Conservation (phyloP, 139 green algal species). For the Medakamo hakoo region DNA sequence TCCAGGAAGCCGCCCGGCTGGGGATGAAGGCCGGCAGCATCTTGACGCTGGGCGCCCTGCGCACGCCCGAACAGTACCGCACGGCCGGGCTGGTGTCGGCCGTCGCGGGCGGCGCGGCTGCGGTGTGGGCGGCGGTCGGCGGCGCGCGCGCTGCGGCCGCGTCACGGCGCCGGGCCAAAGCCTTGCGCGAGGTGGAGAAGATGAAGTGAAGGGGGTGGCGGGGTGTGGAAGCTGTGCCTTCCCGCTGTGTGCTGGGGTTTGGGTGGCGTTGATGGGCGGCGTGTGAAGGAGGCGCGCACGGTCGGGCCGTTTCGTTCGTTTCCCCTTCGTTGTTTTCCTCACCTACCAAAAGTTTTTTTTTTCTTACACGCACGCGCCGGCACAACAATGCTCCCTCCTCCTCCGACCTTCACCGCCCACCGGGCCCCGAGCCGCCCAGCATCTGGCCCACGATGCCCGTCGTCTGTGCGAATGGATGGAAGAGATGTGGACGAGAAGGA, state of each 20-base stretch:
- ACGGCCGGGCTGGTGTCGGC: neutral
- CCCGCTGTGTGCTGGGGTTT: too few species aligned
- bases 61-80: neutral
- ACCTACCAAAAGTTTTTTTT: neutral
- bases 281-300: neutral
- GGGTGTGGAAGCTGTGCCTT: too few species aligned
- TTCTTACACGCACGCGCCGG: too few species aligned
- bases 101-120: neutral
- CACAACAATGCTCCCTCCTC: too few species aligned
- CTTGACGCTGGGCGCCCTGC: neutral
- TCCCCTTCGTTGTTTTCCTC: neutral
- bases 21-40: neutral
- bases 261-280: neutral
- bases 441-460: conserved; percentile 40
- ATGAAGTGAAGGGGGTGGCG: conserved; percentile 6
- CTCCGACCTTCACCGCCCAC: neutral
- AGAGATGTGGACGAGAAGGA: neutral
- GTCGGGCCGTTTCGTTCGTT: neutral
- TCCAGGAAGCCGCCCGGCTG: neutral
- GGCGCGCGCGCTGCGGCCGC: neutral
- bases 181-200: neutral
- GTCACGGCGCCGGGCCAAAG: neutral
- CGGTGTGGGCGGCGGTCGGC: too few species aligned
- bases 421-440: conserved; percentile 14
- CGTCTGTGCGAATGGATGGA: conserved; percentile 5